A percentile compares a stretch with the other conserved stretches of the same genome.
Conservation (phyloP, 495 filamentous ascomycete genomes). For the Pseudotulostoma volvatum region DNA sequence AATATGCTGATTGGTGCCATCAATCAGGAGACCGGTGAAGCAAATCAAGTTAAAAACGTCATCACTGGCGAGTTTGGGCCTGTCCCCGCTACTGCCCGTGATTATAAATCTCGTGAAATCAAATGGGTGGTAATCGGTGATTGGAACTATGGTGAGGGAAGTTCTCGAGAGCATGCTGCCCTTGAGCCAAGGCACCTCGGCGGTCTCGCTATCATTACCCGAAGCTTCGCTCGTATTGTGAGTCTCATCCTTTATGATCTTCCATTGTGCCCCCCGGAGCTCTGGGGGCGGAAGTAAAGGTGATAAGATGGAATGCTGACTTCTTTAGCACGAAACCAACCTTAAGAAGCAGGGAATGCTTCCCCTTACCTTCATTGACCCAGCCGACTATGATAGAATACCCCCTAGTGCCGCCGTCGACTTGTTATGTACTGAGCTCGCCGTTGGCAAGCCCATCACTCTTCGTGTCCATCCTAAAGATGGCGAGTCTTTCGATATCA, state of each 20-base stretch:
- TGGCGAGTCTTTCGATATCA: constrained; percentile 52
- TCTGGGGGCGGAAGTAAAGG: too few relatives aligned
- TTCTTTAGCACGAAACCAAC: constrained; percentile 78
- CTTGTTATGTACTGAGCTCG: constrained; percentile 76
- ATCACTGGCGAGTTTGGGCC: constrained; percentile 69
- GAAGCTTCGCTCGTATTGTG: constrained; percentile 88
- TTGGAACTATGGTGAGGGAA: constrained; percentile 99
- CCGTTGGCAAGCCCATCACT: constrained; percentile 86
- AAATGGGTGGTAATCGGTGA: constrained; percentile 97
- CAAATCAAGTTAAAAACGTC: constrained; percentile 93
- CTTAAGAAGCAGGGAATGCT: constrained; percentile 99
- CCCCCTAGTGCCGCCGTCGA: constrained; percentile 83
- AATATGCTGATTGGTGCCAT: constrained; percentile 99
- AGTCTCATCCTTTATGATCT: constrained; percentile 12
- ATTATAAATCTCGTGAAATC: constrained; percentile 94
- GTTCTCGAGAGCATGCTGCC: constrained; percentile 93
- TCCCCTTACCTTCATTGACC: constrained; percentile 84
- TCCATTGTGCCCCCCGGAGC: too few relatives aligned
- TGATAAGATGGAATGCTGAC: constrained; percentile 5
- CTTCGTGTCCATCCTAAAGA: constrained; percentile 81
- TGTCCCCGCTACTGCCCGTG: constrained; percentile 86
- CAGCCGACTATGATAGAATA: constrained; percentile 96
- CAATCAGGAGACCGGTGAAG: constrained; percentile 89
- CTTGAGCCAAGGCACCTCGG: constrained; percentile 96
- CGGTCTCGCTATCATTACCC: constrained; percentile 90